These are phyloP conservation scores for Yamadazyma scolyti DNA, from an alignment of 805 yeast genomes.

Conservation along the genomic window DNA sequence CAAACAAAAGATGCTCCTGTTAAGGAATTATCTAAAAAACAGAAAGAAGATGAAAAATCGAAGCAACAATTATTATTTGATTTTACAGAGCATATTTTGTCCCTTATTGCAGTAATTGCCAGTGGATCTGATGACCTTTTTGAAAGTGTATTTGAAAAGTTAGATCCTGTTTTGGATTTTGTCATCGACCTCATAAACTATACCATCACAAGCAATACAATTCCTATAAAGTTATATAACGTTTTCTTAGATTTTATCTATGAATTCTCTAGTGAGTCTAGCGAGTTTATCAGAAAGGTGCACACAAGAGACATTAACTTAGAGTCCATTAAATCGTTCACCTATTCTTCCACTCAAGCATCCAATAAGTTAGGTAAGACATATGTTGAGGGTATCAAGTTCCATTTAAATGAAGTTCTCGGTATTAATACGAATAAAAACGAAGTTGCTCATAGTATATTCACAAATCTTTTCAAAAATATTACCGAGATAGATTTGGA, in stretches of 20 bases:
- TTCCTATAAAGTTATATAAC: constrained; percentile 44
- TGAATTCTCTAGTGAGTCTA: constrained; percentile 58
- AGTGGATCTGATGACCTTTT: constrained; percentile 53
- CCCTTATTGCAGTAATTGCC: constrained; percentile 63
- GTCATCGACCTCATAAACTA: constrained; percentile 33
- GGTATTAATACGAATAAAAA: constrained; percentile 16
- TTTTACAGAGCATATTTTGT: constrained; percentile 67
- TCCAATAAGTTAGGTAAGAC: constrained; percentile 24
- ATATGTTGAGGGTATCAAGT: constrained; percentile 40
- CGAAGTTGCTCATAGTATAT: constrained; percentile 15
- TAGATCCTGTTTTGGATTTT: constrained; percentile 36
- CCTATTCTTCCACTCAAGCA: constrained; percentile 2
- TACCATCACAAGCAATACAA: constrained; percentile 25
- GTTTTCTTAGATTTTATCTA: constrained; percentile 54
- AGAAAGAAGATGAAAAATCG: constrained; percentile 32
- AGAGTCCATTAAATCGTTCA: constrained; percentile 3
- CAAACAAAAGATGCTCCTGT: constrained; percentile 11
- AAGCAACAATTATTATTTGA: constrained; percentile 54
- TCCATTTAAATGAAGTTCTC: constrained; percentile 36
- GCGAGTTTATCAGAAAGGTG: constrained; percentile 44
- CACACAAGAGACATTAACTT: constrained; percentile 14
- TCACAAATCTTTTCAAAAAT: constrained; percentile 18
- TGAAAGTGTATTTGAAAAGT: constrained; percentile 43
- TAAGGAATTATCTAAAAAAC: constrained; percentile 15
- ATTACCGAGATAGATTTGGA: constrained; percentile 27